Evolutionary conservation across 83 land plant genomes (phyloP), one percentile per base, ranked within the genome.

Genomic region (Picea abies): DNA sequence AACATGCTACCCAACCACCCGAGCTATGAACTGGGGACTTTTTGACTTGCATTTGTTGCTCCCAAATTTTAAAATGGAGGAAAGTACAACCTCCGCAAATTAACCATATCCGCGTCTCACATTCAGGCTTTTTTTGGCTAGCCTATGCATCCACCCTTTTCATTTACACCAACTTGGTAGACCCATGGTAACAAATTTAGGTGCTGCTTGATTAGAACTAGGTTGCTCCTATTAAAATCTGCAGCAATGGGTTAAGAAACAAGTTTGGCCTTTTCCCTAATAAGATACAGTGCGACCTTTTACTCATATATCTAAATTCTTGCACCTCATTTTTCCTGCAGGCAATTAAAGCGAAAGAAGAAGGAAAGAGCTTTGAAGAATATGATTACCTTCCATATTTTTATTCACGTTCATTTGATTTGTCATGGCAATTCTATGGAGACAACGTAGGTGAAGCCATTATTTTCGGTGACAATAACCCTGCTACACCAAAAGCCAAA

Each of bases 391-490:
- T 97, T 10, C 98, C 99, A 14, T 97, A 83, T 85, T 97, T 97
- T 91, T 97, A 97, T 79, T 97, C 99, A 10, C 95, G 98, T 22
- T 73, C 99, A 79, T 97, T 97, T 83, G 90, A 94, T 80, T 94
- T 97, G n/a, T 94, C 98, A 78, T 97, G 99, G 99, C 98, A 97
- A 79, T 97, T 97, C 83, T 97, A 97, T 72, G 99, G 99, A 14
- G 99, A 97, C 90, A 97, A 97, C 71, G 94, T 93, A 5, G 99
- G 99, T 10, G 99, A 97, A 20, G 83, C 93, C 1, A 89, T 92
- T 61, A 76, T 93, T 4, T 97, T 96, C 82, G 99, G 99, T 6
- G 88, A 91, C 83, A 92, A 86, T 61, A 83, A 87, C 39, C 94
- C 96, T 49, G 79, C 81, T 14, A 76, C 90, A 20, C 76, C 90